Conservation (phyloP, 805 yeast species). For the Schwanniomyces yamadae region DNA sequence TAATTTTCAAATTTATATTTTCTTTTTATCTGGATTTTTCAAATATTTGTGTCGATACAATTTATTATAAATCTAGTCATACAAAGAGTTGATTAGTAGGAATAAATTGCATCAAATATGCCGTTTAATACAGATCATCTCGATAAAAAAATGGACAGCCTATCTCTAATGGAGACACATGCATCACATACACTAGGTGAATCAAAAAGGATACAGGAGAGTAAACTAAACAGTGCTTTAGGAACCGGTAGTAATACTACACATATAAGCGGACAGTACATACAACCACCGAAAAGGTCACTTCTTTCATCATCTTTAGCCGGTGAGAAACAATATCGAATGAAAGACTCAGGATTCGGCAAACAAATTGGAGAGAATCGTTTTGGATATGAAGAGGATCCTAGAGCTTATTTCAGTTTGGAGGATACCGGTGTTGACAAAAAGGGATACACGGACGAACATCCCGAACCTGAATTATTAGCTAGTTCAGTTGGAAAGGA, state of each 20-base stretch:
- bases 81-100: no score
- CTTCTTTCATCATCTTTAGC: slow-evolving; percentile 30
- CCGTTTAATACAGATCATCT: slow-evolving; percentile 8
- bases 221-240: neutral
- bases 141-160: slow-evolving; percentile 10
- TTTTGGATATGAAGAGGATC: neutral
- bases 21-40: neutral
- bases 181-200: neutral
- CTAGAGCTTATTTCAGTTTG: slow-evolving; percentile 3
- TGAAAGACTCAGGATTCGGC: neutral
- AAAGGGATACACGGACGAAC: slow-evolving; percentile 25
- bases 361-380: neutral
- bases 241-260: neutral
- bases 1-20: neutral
- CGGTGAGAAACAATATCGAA: slow-evolving; percentile 13
- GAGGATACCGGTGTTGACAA: neutral
- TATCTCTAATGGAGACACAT: slow-evolving; percentile 9
- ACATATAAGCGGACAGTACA: slow-evolving; percentile 1
- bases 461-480: slow-evolving; percentile 44
- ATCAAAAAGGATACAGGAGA: neutral
- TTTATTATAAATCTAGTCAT: no score
- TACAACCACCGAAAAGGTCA: slow-evolving; percentile 15
- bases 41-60: neutral
- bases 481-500: slow-evolving; percentile 46
- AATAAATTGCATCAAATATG: slow-evolving; percentile 6